phyloP scores from a whole-genome alignment of 106 monocot genomes.

The Phalaenopsis aphrodite region DNA sequence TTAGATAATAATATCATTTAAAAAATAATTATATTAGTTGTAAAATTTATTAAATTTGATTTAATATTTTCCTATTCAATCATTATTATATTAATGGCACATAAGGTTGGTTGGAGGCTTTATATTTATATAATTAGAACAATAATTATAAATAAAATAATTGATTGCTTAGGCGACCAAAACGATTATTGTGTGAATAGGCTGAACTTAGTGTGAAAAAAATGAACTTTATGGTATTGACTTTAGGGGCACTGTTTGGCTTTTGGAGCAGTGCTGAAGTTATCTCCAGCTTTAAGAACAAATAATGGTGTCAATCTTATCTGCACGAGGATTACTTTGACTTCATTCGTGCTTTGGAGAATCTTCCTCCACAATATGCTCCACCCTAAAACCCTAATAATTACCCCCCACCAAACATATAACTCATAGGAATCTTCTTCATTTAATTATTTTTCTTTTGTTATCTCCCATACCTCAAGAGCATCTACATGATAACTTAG shows the following conservation, averaged over 20 bases:
- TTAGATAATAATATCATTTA: too few relatives aligned
- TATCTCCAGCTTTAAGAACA: neutral
- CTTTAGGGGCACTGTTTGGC: conserved; percentile 2
- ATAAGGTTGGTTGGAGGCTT: too few relatives aligned
- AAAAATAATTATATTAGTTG: too few relatives aligned
- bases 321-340: neutral
- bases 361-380: neutral
- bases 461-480: too few relatives aligned
- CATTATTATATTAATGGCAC: too few relatives aligned
- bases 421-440: too few relatives aligned
- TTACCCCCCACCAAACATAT: neutral
- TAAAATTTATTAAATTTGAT: too few relatives aligned
- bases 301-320: conserved; percentile 7
- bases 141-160: neutral
- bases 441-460: too few relatives aligned
- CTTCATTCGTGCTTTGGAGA: neutral
- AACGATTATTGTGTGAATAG: neutral
- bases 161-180: neutral
- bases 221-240: neutral
- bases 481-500: too few relatives aligned
- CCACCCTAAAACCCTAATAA: conserved; percentile 4
- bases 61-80: too few relatives aligned
- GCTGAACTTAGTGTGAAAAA: neutral
- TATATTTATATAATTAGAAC: too few relatives aligned
- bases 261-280: conserved; percentile 2